phyloP scores from a whole-genome alignment of 2,329 filamentous ascomycete species.

The Colletotrichum costaricense region DNA sequence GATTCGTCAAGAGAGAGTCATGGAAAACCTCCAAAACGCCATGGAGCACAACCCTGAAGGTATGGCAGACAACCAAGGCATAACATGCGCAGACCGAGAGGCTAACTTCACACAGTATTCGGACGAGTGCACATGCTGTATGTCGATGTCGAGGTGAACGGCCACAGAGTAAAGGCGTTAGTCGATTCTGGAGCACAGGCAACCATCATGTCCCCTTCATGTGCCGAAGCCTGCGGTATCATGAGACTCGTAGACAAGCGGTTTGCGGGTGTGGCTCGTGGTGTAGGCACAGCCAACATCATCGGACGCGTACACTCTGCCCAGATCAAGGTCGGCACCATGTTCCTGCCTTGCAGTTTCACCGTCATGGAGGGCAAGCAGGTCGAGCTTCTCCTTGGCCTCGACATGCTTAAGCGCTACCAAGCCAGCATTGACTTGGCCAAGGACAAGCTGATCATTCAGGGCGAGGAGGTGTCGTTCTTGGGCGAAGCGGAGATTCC shows the following conservation, averaged over 20 bases:
- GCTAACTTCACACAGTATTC: constrained; percentile 73
- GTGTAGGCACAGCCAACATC: constrained; percentile 94
- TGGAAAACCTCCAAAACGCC: constrained; percentile 95
- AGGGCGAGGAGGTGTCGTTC: constrained; percentile 89
- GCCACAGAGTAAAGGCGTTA: constrained; percentile 90
- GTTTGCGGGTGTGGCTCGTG: constrained; percentile 90
- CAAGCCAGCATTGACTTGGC: constrained; percentile 92
- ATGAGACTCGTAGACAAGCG: constrained; percentile 95
- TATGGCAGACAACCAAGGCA: constrained; percentile 53
- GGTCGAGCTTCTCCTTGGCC: constrained; percentile 89
- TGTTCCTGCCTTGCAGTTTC: constrained; percentile 93
- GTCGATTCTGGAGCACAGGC: constrained; percentile 98
- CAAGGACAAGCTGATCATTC: constrained; percentile 87
- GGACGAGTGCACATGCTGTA: constrained; percentile 96
- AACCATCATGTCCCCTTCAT: constrained; percentile 97
- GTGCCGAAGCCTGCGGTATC: constrained; percentile 92
- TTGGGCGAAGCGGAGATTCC: constrained; percentile 94
- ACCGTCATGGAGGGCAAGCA: constrained; percentile 99
- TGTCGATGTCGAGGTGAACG: constrained; percentile 94
- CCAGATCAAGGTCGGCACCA: constrained; percentile 90
- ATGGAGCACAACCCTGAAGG: constrained; percentile 98
- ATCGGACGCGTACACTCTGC: constrained; percentile 95
- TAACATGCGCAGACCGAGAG: background rate
- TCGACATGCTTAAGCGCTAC: constrained; percentile 97
- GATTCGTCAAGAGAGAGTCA: constrained; percentile 92